These are phyloP conservation scores for Cyclotella baltica DNA, from an alignment of 108 stramenopile genomes.

Conservation along the genomic window DNA sequence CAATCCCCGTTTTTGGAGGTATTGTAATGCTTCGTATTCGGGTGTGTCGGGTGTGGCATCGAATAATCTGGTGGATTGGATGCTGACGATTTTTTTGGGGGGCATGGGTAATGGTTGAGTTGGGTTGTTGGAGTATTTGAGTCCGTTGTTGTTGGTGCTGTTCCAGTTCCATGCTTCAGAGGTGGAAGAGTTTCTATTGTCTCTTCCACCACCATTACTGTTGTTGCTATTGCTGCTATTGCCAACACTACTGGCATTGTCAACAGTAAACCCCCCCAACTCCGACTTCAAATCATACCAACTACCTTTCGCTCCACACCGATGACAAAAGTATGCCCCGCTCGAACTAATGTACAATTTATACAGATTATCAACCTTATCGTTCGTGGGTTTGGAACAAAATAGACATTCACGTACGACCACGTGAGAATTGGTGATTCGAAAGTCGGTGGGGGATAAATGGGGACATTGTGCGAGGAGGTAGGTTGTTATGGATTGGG, in stretches of 20 bases:
- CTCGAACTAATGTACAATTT: slow-evolving; percentile 74
- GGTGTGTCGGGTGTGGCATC: slow-evolving; percentile 31
- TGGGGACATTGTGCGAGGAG: slow-evolving; percentile 42
- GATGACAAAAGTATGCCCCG: slow-evolving; percentile 95
- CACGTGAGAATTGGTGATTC: slow-evolving; percentile 70
- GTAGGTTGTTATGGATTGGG: slow-evolving; percentile 61
- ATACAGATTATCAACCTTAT: slow-evolving; percentile 68
- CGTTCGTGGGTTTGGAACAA: slow-evolving; percentile 78
- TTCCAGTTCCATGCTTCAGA: slow-evolving; percentile 19
- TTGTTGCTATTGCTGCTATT: no score
- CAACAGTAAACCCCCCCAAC: slow-evolving; percentile 57
- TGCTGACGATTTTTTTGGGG: slow-evolving; percentile 45
- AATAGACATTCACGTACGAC: slow-evolving; percentile 81
- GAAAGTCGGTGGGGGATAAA: slow-evolving; percentile 34
- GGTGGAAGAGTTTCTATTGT: no score
- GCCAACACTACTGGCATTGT: no score
- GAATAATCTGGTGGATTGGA: slow-evolving; percentile 62
- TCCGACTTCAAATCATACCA: slow-evolving; percentile 94
- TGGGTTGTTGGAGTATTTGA: slow-evolving; percentile 2
- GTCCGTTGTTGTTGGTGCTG: slow-evolving; percentile 18
- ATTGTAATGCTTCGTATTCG: slow-evolving; percentile 54
- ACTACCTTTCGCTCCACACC: slow-evolving; percentile 87
- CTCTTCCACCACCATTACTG: neutral
- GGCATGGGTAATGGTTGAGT: slow-evolving; percentile 80
- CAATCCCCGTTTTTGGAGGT: slow-evolving; percentile 80